Percentiles rank a stretch among this genome's conserved stretches.
Conservation (phyloP, 768 basidiomycete genomes). For the Podaxis sp. region DNA sequence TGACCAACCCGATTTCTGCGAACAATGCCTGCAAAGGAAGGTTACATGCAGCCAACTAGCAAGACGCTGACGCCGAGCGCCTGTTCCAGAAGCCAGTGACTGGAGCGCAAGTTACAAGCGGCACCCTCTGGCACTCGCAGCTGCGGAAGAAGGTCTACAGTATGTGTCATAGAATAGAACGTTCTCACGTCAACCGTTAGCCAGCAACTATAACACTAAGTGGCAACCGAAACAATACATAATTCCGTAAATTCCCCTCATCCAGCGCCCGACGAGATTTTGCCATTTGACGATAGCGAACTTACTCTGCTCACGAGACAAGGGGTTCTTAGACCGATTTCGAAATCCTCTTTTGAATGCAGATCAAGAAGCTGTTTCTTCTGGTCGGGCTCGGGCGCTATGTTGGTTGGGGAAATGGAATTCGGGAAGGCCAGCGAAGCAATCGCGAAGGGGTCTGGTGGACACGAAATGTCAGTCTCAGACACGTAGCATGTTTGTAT, state of each 20-base stretch:
- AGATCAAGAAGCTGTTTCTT: not conserved
- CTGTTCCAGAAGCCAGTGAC: not conserved
- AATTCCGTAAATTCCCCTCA: not conserved
- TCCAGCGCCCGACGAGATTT: not conserved
- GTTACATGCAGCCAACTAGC: not conserved
- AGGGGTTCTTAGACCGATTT: not conserved
- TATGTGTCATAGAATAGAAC: not conserved
- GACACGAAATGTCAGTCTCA: too few relatives aligned
- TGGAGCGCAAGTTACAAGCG: not conserved
- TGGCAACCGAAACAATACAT: not conserved
- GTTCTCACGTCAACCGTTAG: not conserved
- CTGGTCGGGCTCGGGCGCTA: too few relatives aligned
- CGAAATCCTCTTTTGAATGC: not conserved
- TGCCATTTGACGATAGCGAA: not conserved
- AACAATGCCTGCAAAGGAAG: not conserved
- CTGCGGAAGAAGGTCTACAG: not conserved
- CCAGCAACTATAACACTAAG: not conserved
- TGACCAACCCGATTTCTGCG: not conserved
- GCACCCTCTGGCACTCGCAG: not conserved
- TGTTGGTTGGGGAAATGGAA: too few relatives aligned
- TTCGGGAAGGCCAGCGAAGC: too few relatives aligned
- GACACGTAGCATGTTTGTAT: too few relatives aligned
- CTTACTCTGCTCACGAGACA: not conserved
- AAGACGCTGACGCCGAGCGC: not conserved
- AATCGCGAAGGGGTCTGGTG: too few relatives aligned